Evolutionary conservation across 371 early-diverging fungal species (phyloP), one percentile per base, ranked within the genome.

Genomic region (Mucor ambiguus): DNA sequence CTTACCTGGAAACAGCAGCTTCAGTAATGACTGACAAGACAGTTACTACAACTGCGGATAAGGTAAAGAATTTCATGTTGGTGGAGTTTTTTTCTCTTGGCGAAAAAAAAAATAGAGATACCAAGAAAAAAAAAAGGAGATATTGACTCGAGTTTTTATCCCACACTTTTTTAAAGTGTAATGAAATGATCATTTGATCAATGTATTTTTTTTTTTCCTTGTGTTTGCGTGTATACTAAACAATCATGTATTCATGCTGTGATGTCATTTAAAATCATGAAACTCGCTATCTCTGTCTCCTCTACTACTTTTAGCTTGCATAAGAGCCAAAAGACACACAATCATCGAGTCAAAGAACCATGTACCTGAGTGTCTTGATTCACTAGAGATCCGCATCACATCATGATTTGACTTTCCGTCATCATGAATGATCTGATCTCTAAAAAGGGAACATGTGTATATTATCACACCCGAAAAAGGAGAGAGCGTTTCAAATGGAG

Each of bases 1-100:
- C 33, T 59, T 74, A 75, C 80, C 75, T 80, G 38, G 71, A 41
- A 58, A 80, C 37, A 37, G 74, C 76, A 29, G 73, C 80, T 26
- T 77, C 69, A 48, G 63, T 44, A 46, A 58, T 46, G 46, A 70
- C 49, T 18, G 66, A 61, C 64, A 74, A 63, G 2, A 63, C 68
- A 41, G 72, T 57, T 20, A 71, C 44, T 29, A 80, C 59, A 29
- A 76, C 63, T 57, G 76, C 62, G 20, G 80, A 68, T 57, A 77
- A 55, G 22, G 74, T 61, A 61, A 73, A 67, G 59, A 80, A 37
- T 63, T 72, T 80, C 80, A 80, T 80, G 9, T 33, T n/a, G 7
- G 30, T 46, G 28, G 14, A 30, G 5, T n/a, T 1, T 35, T 8
- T 33, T 33, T 33, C 33, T 26, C 33, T 59, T 58, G 41, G 29